phyloP scores from a whole-genome alignment of 2,329 filamentous ascomycete species.

The Ophiostoma ips region DNA sequence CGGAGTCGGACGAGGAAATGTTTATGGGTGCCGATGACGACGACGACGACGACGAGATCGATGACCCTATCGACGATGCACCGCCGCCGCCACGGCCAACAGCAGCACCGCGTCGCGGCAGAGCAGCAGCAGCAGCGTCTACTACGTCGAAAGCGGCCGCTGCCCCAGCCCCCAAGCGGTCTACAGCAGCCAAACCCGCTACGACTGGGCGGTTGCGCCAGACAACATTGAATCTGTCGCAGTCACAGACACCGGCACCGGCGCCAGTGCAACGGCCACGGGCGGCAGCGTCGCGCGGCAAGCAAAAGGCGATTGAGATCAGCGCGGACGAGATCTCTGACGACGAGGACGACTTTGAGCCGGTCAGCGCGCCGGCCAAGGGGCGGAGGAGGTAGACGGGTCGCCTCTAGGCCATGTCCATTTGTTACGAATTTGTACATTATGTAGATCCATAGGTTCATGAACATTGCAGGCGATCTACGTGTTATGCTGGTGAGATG shows the following conservation, averaged over 20 bases:
- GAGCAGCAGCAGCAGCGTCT: not conserved
- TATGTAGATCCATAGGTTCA: too few species aligned
- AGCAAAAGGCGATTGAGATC: conserved; percentile 5
- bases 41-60: conserved; percentile 3
- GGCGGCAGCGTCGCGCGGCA: not conserved
- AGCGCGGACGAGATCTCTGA: conserved; percentile 16
- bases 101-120: conserved; percentile 18
- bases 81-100: conserved; percentile 25
- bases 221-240: conserved; percentile 11
- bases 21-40: conserved; percentile 32
- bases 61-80: conserved; percentile 9
- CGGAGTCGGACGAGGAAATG: conserved; percentile 30
- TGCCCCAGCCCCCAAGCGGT: not conserved
- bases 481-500: too few species aligned
- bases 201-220: conserved; percentile 6
- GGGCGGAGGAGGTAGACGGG: not conserved
- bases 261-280: not conserved
- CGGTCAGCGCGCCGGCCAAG: conserved; percentile 2
- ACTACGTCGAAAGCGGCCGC: not conserved
- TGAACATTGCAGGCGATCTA: too few species aligned
- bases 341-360: conserved; percentile 14
- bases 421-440: too few species aligned
- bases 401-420: too few species aligned
- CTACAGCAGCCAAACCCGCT: not conserved
- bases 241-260: conserved; percentile 1